Base-by-base conservation (phyloP, 2,329 filamentous ascomycete species). In the Cladophialophora yegresii region DNA sequence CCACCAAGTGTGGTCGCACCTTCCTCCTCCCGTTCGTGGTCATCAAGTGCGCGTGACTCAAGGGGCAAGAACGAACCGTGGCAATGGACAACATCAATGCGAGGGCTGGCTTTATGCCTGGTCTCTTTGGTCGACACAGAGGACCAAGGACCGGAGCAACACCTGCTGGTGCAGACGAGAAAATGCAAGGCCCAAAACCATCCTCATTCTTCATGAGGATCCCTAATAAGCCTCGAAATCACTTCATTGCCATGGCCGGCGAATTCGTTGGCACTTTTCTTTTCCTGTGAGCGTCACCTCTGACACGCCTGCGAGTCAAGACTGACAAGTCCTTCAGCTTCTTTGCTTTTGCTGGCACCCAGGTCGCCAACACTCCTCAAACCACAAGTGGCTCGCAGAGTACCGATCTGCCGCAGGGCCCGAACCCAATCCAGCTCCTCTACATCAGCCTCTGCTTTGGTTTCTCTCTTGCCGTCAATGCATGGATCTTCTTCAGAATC, bases 221-320 rank as follows among this genome's bases (percentile, higher is more conserved):
- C 8, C 73, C 75, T 0, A 73, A 78, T 61, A 72, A 64, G 16
- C 20, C 69, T 57, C 77, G 80, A 23, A 79, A 80, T 58, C 80
- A 83, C 68, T 65, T 80, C 53, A 76, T 84, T 49, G 81, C 80
- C 32, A 74, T 77, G 13, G 58, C 80, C 9, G 80, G 81, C 22
- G 83, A 85, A 71, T 82, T 84, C 28, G 76, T 83, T 8, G 83
- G 83, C 47, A 85, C 82, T 0, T 80, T 82, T 45, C 71, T 82
- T 64, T 82, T 82, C 71, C 54, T 71, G 68, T 70, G 54, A 66
- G 69, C 53, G 26, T 30, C 20, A 20, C 49, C 12, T 54, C 33
- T 43, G 13, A 13, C 6, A 43, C 26, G 26, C 22, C n/a, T 26
- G 7, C 22, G n/a, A 20, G 2, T 12, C 4, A 12, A 49, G 22